Conservation (phyloP, 1,284 basidiomycete species). For the Ceratobasidium sp. region DNA sequence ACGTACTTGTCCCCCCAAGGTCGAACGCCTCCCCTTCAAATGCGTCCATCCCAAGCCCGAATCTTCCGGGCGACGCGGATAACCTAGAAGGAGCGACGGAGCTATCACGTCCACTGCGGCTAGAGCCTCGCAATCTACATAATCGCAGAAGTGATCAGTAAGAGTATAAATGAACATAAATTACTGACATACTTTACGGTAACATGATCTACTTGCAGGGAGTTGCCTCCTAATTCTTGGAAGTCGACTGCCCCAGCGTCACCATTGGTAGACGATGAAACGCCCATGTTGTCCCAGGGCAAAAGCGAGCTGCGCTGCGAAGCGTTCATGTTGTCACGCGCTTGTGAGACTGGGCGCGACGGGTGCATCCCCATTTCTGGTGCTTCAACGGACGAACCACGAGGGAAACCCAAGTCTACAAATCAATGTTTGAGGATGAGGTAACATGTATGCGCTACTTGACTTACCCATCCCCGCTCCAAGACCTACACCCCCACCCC, state of each 20-base stretch:
- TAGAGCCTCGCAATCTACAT: slow-evolving; percentile 24
- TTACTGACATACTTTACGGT: slow-evolving; percentile 21
- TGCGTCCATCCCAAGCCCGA: slow-evolving; percentile 37
- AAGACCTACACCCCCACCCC: slow-evolving; percentile 19
- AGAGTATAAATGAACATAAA: slow-evolving; percentile 58
- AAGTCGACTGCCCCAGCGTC: slow-evolving; percentile 59
- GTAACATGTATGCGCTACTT: slow-evolving; percentile 12
- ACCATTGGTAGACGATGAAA: slow-evolving; percentile 66
- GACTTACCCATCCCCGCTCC: slow-evolving; percentile 51
- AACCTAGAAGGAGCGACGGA: slow-evolving; percentile 28
- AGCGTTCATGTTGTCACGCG: slow-evolving; percentile 56
- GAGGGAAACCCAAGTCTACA: slow-evolving; percentile 9
- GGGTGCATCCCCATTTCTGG: slow-evolving; percentile 55
- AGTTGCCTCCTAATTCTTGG: slow-evolving; percentile 52
- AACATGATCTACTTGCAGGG: slow-evolving; percentile 15
- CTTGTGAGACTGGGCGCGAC: slow-evolving; percentile 68
- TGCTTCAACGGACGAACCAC: slow-evolving; percentile 26
- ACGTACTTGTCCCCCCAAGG: slow-evolving; percentile 20
- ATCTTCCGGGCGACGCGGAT: slow-evolving; percentile 35
- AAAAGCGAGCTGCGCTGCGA: slow-evolving; percentile 75
- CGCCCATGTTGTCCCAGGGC: slow-evolving; percentile 84
- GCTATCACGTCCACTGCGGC: slow-evolving; percentile 32
- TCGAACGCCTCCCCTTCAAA: slow-evolving; percentile 33
- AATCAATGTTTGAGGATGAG: background rate
- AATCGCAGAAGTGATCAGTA: slow-evolving; percentile 62